Conservation (phyloP, 2,329 filamentous ascomycete species). For the Cadophora luteo-olivacea region DNA sequence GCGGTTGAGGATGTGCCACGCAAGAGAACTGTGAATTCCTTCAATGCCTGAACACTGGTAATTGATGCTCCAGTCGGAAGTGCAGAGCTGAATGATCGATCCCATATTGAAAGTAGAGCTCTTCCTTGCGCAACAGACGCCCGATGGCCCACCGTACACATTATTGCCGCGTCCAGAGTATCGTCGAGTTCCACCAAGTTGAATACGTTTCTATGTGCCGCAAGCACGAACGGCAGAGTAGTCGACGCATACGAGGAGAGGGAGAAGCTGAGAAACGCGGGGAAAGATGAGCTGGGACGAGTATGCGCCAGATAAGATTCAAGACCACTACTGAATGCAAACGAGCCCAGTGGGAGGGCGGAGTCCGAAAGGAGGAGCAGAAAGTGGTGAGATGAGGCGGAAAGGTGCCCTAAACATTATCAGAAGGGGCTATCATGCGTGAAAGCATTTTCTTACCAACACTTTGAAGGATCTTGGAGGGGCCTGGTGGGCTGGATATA, state of each 20-base stretch:
- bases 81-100: constrained; percentile 65
- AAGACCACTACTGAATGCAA: constrained; percentile 83
- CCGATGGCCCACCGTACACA: constrained; percentile 80
- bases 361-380: constrained; percentile 82
- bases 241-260: constrained; percentile 74
- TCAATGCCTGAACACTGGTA: constrained; percentile 37
- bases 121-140: constrained; percentile 79
- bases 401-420: constrained; percentile 33
- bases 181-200: constrained; percentile 70
- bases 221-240: constrained; percentile 76
- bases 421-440: constrained; percentile 15
- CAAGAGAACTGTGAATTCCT: constrained; percentile 39
- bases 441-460: constrained; percentile 28
- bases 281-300: constrained; percentile 57
- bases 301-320: constrained; percentile 82
- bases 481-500: constrained; percentile 38
- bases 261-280: constrained; percentile 73
- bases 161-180: constrained; percentile 74
- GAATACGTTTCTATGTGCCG: constrained; percentile 64
- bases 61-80: constrained; percentile 40
- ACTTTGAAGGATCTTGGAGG: constrained; percentile 29
- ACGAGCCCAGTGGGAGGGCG: constrained; percentile 82
- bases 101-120: constrained; percentile 78
- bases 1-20: constrained; percentile 33
- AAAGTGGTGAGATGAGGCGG: constrained; percentile 58